These are phyloP conservation scores for Fabrea salina DNA, from an alignment of 169 alveolate species.

Conservation along the genomic window DNA sequence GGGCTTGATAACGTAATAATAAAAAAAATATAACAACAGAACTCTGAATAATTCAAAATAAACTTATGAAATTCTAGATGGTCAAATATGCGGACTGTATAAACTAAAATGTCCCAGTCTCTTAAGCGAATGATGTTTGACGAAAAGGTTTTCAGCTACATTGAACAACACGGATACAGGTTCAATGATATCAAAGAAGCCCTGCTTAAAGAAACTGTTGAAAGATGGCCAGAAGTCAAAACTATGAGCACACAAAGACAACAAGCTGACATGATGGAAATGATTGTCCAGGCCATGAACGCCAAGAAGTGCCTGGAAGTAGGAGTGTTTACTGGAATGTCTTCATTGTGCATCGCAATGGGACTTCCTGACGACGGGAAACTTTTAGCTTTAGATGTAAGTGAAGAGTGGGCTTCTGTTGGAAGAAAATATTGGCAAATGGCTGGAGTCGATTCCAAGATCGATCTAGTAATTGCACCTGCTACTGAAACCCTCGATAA, in stretches of 20 bases:
- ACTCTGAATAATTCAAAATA: no score
- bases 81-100: no score
- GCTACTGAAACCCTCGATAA: slow-evolving; percentile 37
- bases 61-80: no score
- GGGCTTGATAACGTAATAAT: no score
- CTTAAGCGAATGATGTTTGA: no score
- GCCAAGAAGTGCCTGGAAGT: slow-evolving; percentile 58
- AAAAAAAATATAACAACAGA: no score
- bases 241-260: slow-evolving; percentile 39
- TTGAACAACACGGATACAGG: slow-evolving; percentile 20
- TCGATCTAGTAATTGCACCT: slow-evolving; percentile 35
- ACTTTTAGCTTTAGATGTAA: slow-evolving; percentile 41
- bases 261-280: slow-evolving; percentile 45
- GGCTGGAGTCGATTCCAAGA: slow-evolving; percentile 43
- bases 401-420: slow-evolving; percentile 41
- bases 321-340: slow-evolving; percentile 61
- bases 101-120: no score
- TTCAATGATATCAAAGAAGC: slow-evolving; percentile 18
- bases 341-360: slow-evolving; percentile 49
- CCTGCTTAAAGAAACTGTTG: slow-evolving; percentile 35
- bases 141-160: no score
- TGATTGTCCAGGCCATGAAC: slow-evolving; percentile 14
- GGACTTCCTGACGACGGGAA: slow-evolving; percentile 57
- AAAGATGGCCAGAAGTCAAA: slow-evolving; percentile 5
- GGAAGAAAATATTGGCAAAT: slow-evolving; percentile 42